A percentile compares a stretch with the other conserved stretches of the same genome.
Evolutionary conservation across 345 rosid species (phyloP).

Genomic region (Anastatica hierochuntica): DNA sequence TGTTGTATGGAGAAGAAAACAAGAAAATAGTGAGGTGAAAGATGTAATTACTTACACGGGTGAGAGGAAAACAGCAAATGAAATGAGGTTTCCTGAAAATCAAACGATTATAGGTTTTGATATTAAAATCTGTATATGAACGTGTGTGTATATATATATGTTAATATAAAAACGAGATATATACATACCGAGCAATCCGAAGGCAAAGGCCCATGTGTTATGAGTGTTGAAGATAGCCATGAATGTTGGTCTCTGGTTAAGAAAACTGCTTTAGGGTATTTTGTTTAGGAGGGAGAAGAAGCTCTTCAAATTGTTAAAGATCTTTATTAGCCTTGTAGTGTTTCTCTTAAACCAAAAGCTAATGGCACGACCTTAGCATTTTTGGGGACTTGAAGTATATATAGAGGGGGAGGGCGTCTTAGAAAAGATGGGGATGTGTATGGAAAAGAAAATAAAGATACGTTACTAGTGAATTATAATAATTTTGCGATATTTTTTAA

Average conservation of each 20-base stretch:
- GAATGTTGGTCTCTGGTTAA: too few relatives aligned
- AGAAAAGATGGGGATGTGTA: neutral
- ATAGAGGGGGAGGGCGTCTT: conserved; percentile 13
- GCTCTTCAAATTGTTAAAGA: neutral
- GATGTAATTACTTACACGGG: conserved; percentile 55
- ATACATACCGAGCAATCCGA: conserved; percentile 28
- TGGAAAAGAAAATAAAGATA: conserved; percentile 1
- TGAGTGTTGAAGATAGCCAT: conserved; percentile 28
- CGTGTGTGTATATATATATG: too few relatives aligned
- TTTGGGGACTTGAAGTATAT: conserved; percentile 9
- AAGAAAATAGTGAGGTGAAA: conserved; percentile 1
- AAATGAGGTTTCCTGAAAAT: conserved; percentile 52
- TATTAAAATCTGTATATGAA: neutral
- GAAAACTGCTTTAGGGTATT: too few relatives aligned
- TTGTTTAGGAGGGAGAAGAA: conserved; percentile 7
- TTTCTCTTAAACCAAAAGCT: conserved; percentile 19
- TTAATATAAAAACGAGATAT: neutral
- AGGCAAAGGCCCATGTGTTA: conserved; percentile 27
- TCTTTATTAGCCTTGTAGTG: conserved; percentile 8
- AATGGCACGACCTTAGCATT: conserved; percentile 24
- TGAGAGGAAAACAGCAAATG: conserved; percentile 51
- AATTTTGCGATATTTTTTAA: neutral
- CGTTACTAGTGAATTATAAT: neutral
- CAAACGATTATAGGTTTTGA: neutral
- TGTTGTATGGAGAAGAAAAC: too few relatives aligned